Base-by-base conservation (phyloP, 345 rosid species). In the Arabis alpina region DNA sequence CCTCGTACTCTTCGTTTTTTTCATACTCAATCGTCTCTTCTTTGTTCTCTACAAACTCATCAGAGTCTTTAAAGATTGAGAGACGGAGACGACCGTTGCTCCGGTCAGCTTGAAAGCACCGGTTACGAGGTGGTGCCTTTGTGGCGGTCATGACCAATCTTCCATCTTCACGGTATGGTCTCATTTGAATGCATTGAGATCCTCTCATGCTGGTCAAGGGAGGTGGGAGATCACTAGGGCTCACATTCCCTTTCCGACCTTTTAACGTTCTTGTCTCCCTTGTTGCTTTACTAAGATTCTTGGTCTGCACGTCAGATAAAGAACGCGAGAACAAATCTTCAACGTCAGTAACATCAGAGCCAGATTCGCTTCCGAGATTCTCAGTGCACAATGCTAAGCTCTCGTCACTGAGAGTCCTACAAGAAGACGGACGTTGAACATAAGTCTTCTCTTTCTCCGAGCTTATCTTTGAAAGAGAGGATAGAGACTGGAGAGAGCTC, bases 341-440 rank as follows among this genome's bases (percentile, higher is more conserved):
- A 6, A 62, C 67, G 0, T 82, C 87, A 8, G 60, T 59, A 36
- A 69, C 77, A 56, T 87, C 90, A 61, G 84, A 84, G 6, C 98
- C 97, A 11, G 91, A 84, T 75, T 93, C 97, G 40, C 81, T 87
- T 14, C 98, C 97, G 25, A 93, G 80, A 64, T 80, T 87, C 74
- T 93, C 98, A 12, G 98, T 93, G 58, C 97, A 93, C 37, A 93
- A 65, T 84, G 86, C 88, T 77, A 93, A 51, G 81, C 98, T 93
- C 79, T 80, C 81, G 37, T 85, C 84, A 53, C 92, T 87, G 5
- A 93, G 83, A 37, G 57, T 19, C 3, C 80, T 84, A 37, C 74
- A 57, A 39, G 84, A 83, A 2, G 49, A 64, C 24, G 74, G 64
- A 42, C 85, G 89, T 60, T 78, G 88, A 54, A 85, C 84, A 66